Evolutionary conservation across 371 early-diverging fungal species (phyloP).

Genomic region (Gilbertella persicaria): DNA sequence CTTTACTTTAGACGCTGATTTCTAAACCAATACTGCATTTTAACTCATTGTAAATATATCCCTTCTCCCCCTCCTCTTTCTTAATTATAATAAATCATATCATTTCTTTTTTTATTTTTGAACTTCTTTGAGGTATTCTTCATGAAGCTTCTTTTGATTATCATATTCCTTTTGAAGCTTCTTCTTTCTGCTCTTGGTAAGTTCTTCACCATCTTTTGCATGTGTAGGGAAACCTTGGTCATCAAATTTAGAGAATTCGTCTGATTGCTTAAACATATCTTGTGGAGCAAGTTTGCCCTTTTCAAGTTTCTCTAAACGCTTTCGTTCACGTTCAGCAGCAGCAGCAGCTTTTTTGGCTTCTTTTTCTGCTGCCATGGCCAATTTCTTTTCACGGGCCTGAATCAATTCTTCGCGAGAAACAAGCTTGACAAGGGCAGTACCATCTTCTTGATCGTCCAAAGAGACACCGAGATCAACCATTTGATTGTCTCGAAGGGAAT

Average conservation of each 20-base stretch:
- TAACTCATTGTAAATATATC: neutral
- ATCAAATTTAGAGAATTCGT: slow-evolving; percentile 81
- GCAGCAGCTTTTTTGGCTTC: slow-evolving; percentile 67
- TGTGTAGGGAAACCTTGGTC: slow-evolving; percentile 88
- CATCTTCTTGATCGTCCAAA: slow-evolving; percentile 94
- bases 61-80: neutral
- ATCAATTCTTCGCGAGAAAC: slow-evolving; percentile 75
- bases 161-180: slow-evolving; percentile 88
- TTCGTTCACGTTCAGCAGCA: slow-evolving; percentile 63
- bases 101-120: neutral
- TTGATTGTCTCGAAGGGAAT: slow-evolving; percentile 86
- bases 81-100: neutral
- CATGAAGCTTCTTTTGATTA: slow-evolving; percentile 83
- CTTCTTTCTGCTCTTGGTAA: slow-evolving; percentile 83
- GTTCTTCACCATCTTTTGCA: slow-evolving; percentile 78
- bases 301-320: slow-evolving; percentile 70
- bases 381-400: slow-evolving; percentile 65
- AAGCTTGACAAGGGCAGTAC: slow-evolving; percentile 89
- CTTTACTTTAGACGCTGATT: slow-evolving; percentile 85
- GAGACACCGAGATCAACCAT: slow-evolving; percentile 85
- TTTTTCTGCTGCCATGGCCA: slow-evolving; percentile 66
- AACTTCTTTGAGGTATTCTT: slow-evolving; percentile 67
- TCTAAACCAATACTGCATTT: slow-evolving; percentile 49
- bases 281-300: slow-evolving; percentile 77
- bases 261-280: slow-evolving; percentile 73